These are phyloP conservation scores for Calonectria hongkongensis DNA, from an alignment of 2,329 filamentous ascomycete genomes.

Conservation along the genomic window DNA sequence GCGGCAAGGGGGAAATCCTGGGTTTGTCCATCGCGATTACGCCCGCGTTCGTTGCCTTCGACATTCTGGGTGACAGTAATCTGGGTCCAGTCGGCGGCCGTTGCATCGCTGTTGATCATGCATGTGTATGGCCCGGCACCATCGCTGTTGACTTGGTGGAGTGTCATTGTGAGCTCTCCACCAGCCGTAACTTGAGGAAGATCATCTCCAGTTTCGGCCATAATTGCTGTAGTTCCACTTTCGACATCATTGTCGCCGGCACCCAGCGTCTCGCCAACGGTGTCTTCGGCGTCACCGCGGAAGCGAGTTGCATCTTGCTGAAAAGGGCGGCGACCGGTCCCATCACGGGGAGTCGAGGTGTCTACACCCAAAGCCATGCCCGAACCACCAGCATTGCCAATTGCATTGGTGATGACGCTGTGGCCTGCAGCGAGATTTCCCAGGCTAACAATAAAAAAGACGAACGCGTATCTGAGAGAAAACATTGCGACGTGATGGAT, in stretches of 20 bases:
- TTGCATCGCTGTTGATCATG: slow-evolving; percentile 78
- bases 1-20: slow-evolving; percentile 73
- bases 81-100: slow-evolving; percentile 59
- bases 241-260: slow-evolving; percentile 75
- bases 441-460: not conserved
- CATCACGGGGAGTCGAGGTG: slow-evolving; percentile 75
- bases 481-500: not conserved
- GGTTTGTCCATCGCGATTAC: slow-evolving; percentile 65
- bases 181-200: slow-evolving; percentile 77
- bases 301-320: slow-evolving; percentile 80
- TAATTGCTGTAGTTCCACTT: slow-evolving; percentile 73
- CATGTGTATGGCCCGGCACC: slow-evolving; percentile 74
- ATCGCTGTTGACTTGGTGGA: slow-evolving; percentile 58
- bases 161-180: slow-evolving; percentile 75
- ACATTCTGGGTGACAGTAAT: slow-evolving; percentile 70
- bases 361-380: slow-evolving; percentile 73
- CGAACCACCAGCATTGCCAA: slow-evolving; percentile 74
- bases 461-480: not conserved
- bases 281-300: slow-evolving; percentile 69
- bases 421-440: slow-evolving; percentile 75
- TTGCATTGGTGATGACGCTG: slow-evolving; percentile 75
- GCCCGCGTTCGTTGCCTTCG: slow-evolving; percentile 55
- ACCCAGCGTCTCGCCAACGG: slow-evolving; percentile 75
- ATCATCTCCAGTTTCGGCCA: slow-evolving; percentile 72
- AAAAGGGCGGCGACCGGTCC: slow-evolving; percentile 76